Conservation (phyloP, 768 basidiomycete species). For the Leccinum boreale region DNA sequence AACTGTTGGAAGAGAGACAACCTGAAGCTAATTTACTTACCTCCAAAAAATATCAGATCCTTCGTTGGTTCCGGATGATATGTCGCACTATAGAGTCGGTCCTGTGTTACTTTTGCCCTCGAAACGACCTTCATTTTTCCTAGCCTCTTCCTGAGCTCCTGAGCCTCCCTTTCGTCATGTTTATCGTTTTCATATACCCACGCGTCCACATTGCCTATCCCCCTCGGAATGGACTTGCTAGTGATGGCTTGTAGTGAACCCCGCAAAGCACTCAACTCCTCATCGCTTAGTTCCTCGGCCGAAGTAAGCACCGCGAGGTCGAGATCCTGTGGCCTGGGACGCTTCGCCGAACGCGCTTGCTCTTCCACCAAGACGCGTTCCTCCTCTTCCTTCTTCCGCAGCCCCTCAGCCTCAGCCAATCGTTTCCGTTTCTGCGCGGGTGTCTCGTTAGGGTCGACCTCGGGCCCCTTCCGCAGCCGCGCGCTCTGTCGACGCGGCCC, state of each 20-base stretch:
- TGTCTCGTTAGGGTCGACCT: slow-evolving; percentile 59
- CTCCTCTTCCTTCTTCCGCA: slow-evolving; percentile 59
- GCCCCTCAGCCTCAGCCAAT: slow-evolving; percentile 58
- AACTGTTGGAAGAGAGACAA: slow-evolving; percentile 1
- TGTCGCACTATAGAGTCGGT: slow-evolving; percentile 71
- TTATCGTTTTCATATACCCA: slow-evolving; percentile 49
- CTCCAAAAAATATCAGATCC: slow-evolving; percentile 86
- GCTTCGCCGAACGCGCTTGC: slow-evolving; percentile 55
- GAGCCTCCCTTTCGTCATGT: slow-evolving; percentile 46
- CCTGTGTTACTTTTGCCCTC: slow-evolving; percentile 75
- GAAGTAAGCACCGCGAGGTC: slow-evolving; percentile 51
- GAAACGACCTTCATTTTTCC: slow-evolving; percentile 61
- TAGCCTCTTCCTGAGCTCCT: slow-evolving; percentile 53
- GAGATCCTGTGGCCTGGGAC: slow-evolving; percentile 66
- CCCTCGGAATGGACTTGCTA: slow-evolving; percentile 36
- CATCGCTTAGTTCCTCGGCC: slow-evolving; percentile 44
- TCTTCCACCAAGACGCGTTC: slow-evolving; percentile 62
- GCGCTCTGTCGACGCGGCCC: slow-evolving; percentile 65
- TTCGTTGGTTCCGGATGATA: slow-evolving; percentile 80
- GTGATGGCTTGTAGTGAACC: slow-evolving; percentile 41
- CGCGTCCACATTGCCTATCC: slow-evolving; percentile 44
- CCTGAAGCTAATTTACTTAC: slow-evolving; percentile 30
- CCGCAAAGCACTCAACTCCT: slow-evolving; percentile 47
- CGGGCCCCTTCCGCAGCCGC: slow-evolving; percentile 46
- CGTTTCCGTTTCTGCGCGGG: slow-evolving; percentile 61